Conservation (phyloP, 202 grass and related monocot genomes). For the Saccharum hybrid region DNA sequence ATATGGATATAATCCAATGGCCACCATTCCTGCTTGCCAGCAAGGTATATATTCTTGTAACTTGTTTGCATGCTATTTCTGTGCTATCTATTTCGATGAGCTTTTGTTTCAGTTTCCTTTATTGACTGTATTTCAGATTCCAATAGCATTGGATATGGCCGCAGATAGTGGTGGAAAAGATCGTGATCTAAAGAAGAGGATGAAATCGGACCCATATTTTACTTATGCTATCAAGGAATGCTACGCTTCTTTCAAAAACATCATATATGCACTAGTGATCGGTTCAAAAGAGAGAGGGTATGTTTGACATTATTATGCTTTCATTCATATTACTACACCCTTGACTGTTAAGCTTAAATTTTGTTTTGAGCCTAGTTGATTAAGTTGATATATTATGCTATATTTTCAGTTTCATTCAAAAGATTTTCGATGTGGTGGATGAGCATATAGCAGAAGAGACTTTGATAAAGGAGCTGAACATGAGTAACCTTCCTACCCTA, state of each 20-base stretch:
- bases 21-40: conserved; percentile 92
- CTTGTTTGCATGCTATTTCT: conserved; percentile 30
- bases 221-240: conserved; percentile 86
- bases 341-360: conserved; percentile 32
- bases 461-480: conserved; percentile 64
- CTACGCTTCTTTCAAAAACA: conserved; percentile 87
- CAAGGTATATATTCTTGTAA: conserved; percentile 59
- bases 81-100: conserved; percentile 20
- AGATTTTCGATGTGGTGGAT: conserved; percentile 72
- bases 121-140: conserved; percentile 64
- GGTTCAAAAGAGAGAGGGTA: conserved; percentile 63
- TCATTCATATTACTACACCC: neutral
- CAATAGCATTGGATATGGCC: conserved; percentile 98
- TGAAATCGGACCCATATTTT: conserved; percentile 76
- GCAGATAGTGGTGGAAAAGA: conserved; percentile 87
- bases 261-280: conserved; percentile 75
- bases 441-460: conserved; percentile 43
- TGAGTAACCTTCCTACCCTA: conserved; percentile 75
- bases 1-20: conserved; percentile 89
- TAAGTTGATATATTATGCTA: conserved; percentile 4
- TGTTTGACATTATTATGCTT: conserved; percentile 41
- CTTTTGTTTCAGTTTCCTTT: conserved; percentile 33
- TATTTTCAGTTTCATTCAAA: conserved; percentile 66
- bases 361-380: conserved; percentile 1
- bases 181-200: conserved; percentile 82